Base-by-base conservation (phyloP, 2,329 filamentous ascomycete genomes). In the Camptophora hylomeconis region DNA sequence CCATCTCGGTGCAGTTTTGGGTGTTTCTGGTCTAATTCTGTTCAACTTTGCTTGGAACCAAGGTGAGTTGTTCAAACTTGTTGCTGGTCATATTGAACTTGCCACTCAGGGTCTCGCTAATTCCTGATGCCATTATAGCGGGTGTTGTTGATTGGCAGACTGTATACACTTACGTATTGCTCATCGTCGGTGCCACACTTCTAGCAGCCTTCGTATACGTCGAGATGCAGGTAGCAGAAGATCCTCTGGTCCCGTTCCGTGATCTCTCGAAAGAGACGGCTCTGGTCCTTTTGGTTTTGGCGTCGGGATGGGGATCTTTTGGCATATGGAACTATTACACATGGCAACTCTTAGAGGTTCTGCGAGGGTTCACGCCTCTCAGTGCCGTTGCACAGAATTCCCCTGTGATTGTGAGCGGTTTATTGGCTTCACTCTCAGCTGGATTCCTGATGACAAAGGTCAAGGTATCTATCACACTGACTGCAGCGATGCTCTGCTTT, bases 11-110 rank as follows among this genome's bases (percentile, higher is more conserved):
- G 53, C 55, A 3, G 35, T 47, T 5, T 46, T 54, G 1, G 72
- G 73, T 1, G 58, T 77, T 11, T 53, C 57, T 0, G 64, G 63
- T 0, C 53, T 80, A 14, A 57, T 75, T 0, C 54, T 80, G 11
- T 61, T 79, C 51, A 77, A 76, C 45, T 69, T 79, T 40, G 68
- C 72, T 0, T 77, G 71, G 69, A 78, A 75, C 34, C 72, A 79
- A 44, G n/a, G n/a, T n/a, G n/a, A n/a, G n/a, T n/a, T n/a, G n/a
- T n/a, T 62, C 7, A 61, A 65, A 36, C 36, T 56, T 8, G 40
- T 52, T 3, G 60, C 59, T 11, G 52, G 53, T 4, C 34, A 47
- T 5, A 46, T 53, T 1, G 72, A 72, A 1, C 57, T 76, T 10
- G 53, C 56, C 0, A 63, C 63, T 0, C 52, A 79, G 13, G 56